Evolutionary conservation across 192 early-diverging fungal genomes (phyloP), one percentile per base, ranked within the genome.

Genomic region (Entophlyctis helioformis): DNA sequence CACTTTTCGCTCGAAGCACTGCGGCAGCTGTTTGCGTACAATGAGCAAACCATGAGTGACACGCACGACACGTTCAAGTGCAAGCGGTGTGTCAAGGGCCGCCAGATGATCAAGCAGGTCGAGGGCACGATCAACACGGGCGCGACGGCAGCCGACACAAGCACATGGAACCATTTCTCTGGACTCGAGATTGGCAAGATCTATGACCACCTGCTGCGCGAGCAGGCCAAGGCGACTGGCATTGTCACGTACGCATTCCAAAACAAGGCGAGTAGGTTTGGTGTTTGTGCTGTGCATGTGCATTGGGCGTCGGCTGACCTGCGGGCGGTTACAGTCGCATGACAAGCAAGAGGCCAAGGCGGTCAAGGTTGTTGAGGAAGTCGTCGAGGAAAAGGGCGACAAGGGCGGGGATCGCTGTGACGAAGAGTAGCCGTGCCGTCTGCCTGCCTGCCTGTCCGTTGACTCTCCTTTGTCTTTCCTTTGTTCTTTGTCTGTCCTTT

Each of bases 41-140:
- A 89, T 51, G 77, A 47, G 62, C 56, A 42, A 50, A 85, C 48
- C 47, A 63, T 42, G 45, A 86, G 82, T 51, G 91, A 99, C 31
- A 99, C 96, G 2, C 96, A 99, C 57, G 89, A 91, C 53, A 91
- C 86, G 15, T 96, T 99, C 67, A 91, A 89, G 57, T 99, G 96
- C 66, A 72, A 76, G 35, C 73, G 91, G 21, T 99, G 96, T 50
- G 67, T 91, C 13, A 56, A 81, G 2, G 91, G 90, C 2, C 67
- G 73, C n/a, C 93, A 96, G 57, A 63, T 81, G 6, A 62, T 74
- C 29, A 64, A 59, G 53, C 84, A 72, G 39, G 69, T 57, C 0
- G 88, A 50, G 24, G 40, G 40, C 7, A 49, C 37, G 26, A 50
- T 64, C 24, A 62, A 57, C 53, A 58, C 72, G 2, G 72, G 69